Conservation (phyloP, 495 filamentous ascomycete species). For the Neurospora sp. region DNA sequence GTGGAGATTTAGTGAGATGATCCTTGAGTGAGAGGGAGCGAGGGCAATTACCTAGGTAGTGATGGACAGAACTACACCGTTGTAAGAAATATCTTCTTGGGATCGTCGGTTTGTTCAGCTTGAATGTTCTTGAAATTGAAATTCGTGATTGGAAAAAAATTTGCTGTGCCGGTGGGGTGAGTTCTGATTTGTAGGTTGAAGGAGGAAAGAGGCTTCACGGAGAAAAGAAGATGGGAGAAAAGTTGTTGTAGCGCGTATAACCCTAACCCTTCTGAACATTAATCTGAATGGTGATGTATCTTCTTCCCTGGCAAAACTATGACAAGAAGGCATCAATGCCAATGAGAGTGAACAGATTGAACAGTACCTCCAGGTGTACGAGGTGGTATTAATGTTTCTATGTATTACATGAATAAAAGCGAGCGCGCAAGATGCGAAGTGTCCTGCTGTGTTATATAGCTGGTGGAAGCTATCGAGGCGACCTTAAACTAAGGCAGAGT, state of each 20-base stretch:
- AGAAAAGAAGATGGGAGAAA: background rate
- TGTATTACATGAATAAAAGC: background rate
- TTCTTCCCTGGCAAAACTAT: background rate
- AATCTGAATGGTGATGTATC: background rate
- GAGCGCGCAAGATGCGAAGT: background rate
- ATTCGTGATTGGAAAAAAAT: background rate
- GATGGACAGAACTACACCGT: background rate
- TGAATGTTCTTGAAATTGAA: background rate
- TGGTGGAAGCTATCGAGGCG: background rate
- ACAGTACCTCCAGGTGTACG: background rate
- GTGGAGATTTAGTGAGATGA: background rate
- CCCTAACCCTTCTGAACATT: slow-evolving; percentile 1
- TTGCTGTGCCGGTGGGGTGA: background rate
- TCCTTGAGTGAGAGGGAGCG: background rate
- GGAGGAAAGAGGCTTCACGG: slow-evolving; percentile 4
- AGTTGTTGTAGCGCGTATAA: background rate
- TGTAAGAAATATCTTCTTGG: background rate
- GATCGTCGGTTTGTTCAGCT: background rate
- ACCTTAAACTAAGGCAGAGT: background rate
- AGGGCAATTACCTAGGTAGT: background rate
- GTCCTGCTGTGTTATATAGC: background rate
- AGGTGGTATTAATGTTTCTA: background rate
- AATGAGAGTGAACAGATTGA: background rate
- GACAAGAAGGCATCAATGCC: background rate
- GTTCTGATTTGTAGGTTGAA: background rate